Conservation (phyloP, 2,329 filamentous ascomycete genomes). For the Aureobasidium sp. region DNA sequence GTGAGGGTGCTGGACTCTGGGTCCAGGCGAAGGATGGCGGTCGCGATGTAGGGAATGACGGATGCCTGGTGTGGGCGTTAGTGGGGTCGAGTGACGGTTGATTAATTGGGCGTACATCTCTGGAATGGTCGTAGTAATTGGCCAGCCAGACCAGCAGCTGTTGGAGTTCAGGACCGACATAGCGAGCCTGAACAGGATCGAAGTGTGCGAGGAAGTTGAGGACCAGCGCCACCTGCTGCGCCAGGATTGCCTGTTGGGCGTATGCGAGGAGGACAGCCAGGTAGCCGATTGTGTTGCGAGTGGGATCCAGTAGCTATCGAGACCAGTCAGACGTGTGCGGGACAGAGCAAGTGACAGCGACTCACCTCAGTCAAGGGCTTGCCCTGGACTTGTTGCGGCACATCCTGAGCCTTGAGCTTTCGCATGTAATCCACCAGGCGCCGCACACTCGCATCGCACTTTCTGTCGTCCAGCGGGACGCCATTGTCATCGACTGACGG, state of each 20-base stretch:
- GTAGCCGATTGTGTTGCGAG: conserved; percentile 54
- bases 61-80: conserved; percentile 22
- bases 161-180: conserved; percentile 44
- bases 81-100: background rate
- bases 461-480: background rate
- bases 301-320: conserved; percentile 43
- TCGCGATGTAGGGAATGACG: conserved; percentile 33
- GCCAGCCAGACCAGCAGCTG: conserved; percentile 36
- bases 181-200: conserved; percentile 50
- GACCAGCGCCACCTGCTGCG: conserved; percentile 35
- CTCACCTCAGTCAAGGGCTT: conserved; percentile 1
- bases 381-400: conserved; percentile 9
- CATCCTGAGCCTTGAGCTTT: background rate
- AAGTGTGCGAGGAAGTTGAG: conserved; percentile 42
- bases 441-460: background rate
- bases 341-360: background rate
- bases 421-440: conserved; percentile 7
- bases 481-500: background rate
- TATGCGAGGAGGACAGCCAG: conserved; percentile 45
- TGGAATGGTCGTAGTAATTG: conserved; percentile 14
- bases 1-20: conserved; percentile 61
- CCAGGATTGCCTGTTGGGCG: conserved; percentile 19
- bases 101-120: conserved; percentile 12
- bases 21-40: conserved; percentile 59
- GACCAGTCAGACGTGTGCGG: background rate